Evolutionary conservation across 768 basidiomycete species (phyloP).

Genomic region (Rhizopogon roseolus): DNA sequence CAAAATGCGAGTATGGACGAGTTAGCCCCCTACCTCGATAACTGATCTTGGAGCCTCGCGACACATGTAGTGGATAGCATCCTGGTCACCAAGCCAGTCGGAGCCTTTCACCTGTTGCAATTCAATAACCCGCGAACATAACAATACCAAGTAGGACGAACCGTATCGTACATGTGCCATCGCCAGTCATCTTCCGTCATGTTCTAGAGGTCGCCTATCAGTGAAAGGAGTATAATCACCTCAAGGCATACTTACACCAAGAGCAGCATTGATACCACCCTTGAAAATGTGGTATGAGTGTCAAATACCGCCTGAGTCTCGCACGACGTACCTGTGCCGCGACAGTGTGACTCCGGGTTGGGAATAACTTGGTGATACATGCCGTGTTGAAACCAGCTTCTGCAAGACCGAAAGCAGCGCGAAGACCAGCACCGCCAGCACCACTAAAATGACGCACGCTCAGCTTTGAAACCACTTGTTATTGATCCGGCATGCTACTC

Average conservation of each 20-base stretch:
- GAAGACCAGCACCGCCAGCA: constrained; percentile 95
- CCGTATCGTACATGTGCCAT: constrained; percentile 98
- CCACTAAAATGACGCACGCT: constrained; percentile 49
- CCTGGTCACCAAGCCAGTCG: constrained; percentile 99
- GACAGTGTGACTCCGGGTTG: constrained; percentile 97
- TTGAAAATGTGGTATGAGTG: constrained; percentile 20
- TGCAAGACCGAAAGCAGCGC: constrained; percentile 97
- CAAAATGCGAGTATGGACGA: neutral
- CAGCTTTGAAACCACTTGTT: constrained; percentile 4
- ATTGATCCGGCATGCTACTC: constrained; percentile 31
- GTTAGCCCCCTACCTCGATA: constrained; percentile 59
- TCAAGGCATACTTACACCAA: constrained; percentile 59
- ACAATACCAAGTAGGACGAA: constrained; percentile 31
- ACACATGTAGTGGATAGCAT: constrained; percentile 99
- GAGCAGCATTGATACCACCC: constrained; percentile 98
- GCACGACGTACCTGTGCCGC: constrained; percentile 76
- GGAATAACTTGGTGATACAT: constrained; percentile 98
- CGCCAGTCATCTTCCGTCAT: constrained; percentile 99
- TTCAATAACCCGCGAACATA: constrained; percentile 10
- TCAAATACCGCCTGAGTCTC: neutral
- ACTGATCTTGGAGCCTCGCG: constrained; percentile 93
- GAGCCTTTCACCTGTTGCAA: constrained; percentile 88
- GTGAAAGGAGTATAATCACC: neutral
- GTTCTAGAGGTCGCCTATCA: constrained; percentile 47
- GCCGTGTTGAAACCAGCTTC: constrained; percentile 99